Evolutionary conservation across 202 grass and related monocot genomes (phyloP).

Genomic region (Alloteropsis angusta): DNA sequence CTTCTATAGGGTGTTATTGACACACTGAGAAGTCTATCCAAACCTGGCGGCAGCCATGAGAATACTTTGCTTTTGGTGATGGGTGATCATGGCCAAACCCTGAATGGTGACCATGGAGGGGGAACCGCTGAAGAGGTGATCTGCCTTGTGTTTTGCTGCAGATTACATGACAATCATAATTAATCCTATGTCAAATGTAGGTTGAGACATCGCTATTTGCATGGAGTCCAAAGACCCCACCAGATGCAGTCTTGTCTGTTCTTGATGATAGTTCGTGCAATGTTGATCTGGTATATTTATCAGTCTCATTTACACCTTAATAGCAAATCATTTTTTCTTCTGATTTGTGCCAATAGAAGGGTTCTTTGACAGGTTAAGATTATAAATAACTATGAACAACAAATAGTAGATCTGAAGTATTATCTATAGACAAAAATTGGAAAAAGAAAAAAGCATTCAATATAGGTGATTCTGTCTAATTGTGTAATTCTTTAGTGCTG

Average conservation of each 20-base stretch:
- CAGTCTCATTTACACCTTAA: neutral
- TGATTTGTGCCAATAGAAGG: neutral
- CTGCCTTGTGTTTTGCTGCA: conserved; percentile 21
- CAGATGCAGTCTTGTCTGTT: conserved; percentile 55
- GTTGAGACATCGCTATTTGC: conserved; percentile 91
- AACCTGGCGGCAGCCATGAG: conserved; percentile 61
- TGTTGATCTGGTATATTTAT: conserved; percentile 52
- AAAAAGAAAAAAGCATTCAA: neutral
- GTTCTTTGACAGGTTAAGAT: neutral
- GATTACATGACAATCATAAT: conserved; percentile 2
- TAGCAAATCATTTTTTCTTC: conserved; percentile 9
- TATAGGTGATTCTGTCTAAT: neutral
- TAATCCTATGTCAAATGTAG: conserved; percentile 38
- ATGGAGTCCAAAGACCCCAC: conserved; percentile 58
- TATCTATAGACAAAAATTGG: neutral
- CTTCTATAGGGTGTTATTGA: conserved; percentile 56
- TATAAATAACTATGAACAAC: neutral
- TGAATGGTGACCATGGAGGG: conserved; percentile 95
- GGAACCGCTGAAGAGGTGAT: conserved; percentile 86
- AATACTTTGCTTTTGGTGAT: conserved; percentile 88
- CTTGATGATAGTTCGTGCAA: conserved; percentile 51
- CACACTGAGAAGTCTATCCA: conserved; percentile 58
- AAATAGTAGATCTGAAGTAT: neutral
- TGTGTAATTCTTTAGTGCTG: conserved; percentile 23
- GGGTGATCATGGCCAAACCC: conserved; percentile 96